Evolutionary conservation across 2,329 filamentous ascomycete genomes (phyloP), one percentile per base, ranked within the genome.

Genomic region (Aspergillus costaricaensis): DNA sequence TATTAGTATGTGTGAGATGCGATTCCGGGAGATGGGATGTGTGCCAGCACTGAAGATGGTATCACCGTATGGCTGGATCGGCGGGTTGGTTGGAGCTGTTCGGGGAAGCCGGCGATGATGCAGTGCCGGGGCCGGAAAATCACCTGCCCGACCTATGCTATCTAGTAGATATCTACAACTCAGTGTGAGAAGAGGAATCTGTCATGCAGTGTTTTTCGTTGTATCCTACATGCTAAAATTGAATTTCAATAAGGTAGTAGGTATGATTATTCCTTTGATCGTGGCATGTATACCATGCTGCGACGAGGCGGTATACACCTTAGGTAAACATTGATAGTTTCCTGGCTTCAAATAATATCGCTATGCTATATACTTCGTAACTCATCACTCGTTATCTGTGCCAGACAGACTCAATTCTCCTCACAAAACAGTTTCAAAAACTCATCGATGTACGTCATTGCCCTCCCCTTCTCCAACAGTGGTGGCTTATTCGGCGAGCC

Each of bases 391-490:
- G 63, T 62, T 63, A 57, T 54, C 58, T 65, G 63, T 67, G 50
- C 59, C 64, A 64, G 60, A 53, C 60, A 63, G 59, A 44, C 19
- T 70, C 53, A 74, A 55, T 70, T 65, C 43, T 76, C 73, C 59
- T 78, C 76, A 44, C 77, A 79, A 64, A 79, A 79, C 8, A 79
- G 51, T 56, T 70, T 73, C 63, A 79, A 61, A 10, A 79, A 68
- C 41, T 74, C 74, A 68, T 79, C 77, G 52, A 79, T 75, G 63
- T 74, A 73, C 54, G 70, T 73, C 69, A 76, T 79, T 19, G 76
- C 76, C 55, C 74, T 79, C 23, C 68, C 74, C 52, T 74, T 78
- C 21, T 76, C 68, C 53, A 79, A 59, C 15, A 72, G 58, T 12
- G 69, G 58, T 10, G 71, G 64, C 10, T 62, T 44, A 25, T 48